Evolutionary conservation across 495 filamentous ascomycete genomes (phyloP).

Genomic region (Astrocystis sublimbata): DNA sequence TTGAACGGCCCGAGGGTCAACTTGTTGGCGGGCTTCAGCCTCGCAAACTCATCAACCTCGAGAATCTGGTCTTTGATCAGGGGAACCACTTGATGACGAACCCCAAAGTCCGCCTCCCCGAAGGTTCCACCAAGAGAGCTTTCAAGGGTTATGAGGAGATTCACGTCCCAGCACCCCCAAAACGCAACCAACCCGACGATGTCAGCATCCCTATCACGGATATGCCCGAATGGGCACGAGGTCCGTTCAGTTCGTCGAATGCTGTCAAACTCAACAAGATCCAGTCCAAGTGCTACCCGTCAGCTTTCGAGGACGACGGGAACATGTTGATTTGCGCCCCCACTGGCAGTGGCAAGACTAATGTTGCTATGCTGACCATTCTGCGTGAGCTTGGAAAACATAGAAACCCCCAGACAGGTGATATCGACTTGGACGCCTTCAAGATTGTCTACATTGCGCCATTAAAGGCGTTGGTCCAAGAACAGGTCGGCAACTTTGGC

Average conservation of each 20-base stretch:
- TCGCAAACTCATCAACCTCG: conserved; percentile 82
- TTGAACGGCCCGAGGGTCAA: conserved; percentile 58
- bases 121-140: conserved; percentile 89
- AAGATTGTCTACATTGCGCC: conserved; percentile 97
- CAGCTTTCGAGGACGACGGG: conserved; percentile 90
- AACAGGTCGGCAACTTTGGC: conserved; percentile 96
- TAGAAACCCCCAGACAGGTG: conserved; percentile 78
- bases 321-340: conserved; percentile 98
- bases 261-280: conserved; percentile 95
- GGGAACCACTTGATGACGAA: conserved; percentile 99
- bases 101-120: conserved; percentile 88
- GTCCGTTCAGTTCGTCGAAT: conserved; percentile 73
- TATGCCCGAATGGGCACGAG: conserved; percentile 87
- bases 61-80: conserved; percentile 96
- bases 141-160: conserved; percentile 99
- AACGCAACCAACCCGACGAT: conserved; percentile 76
- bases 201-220: conserved; percentile 78
- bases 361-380: conserved; percentile 97
- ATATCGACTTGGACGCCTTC: conserved; percentile 92
- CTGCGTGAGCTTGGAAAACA: conserved; percentile 96
- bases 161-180: conserved; percentile 89
- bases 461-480: conserved; percentile 91
- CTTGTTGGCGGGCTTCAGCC: conserved; percentile 87
- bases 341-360: conserved; percentile 97
- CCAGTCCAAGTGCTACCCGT: conserved; percentile 87